phyloP scores from a whole-genome alignment of 202 grass and related monocot species.

The Carex sylvatica region DNA sequence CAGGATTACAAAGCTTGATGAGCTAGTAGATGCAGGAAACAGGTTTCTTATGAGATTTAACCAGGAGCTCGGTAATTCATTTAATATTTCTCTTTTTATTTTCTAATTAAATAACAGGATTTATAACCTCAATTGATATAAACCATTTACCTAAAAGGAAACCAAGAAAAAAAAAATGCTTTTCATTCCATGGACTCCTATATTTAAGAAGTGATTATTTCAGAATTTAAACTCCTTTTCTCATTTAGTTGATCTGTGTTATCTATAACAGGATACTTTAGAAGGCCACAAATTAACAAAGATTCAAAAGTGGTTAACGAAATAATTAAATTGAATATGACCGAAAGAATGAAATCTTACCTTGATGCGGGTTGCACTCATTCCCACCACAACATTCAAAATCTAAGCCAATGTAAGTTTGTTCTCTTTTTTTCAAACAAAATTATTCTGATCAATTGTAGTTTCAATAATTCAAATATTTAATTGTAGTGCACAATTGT shows the following conservation, averaged over 20 bases:
- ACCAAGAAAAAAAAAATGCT: not conserved
- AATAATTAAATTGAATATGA: slow-evolving; percentile 57
- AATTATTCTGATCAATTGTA: not conserved
- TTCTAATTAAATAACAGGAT: not conserved
- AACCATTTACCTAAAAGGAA: not conserved
- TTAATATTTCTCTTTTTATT: slow-evolving; percentile 14
- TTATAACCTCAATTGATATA: not conserved
- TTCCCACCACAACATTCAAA: slow-evolving; percentile 34
- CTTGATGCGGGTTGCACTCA: slow-evolving; percentile 45
- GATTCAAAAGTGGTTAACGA: slow-evolving; percentile 32
- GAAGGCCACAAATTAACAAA: slow-evolving; percentile 35
- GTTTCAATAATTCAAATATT: slow-evolving; percentile 6
- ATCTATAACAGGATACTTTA: slow-evolving; percentile 23
- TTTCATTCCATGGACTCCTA: not conserved
- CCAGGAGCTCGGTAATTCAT: slow-evolving; percentile 20
- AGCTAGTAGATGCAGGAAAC: slow-evolving; percentile 36
- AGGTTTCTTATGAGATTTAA: slow-evolving; percentile 32
- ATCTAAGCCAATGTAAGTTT: slow-evolving; percentile 68
- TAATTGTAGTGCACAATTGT: slow-evolving; percentile 45
- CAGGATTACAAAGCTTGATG: slow-evolving; percentile 32
- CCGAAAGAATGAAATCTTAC: slow-evolving; percentile 56
- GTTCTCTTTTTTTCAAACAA: not conserved
- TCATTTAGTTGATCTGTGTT: not conserved
- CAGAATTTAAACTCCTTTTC: not conserved
- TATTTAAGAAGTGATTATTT: not conserved